These are phyloP conservation scores for Tricholoma bakamatsutake DNA, from an alignment of 768 basidiomycete genomes.

Conservation along the genomic window DNA sequence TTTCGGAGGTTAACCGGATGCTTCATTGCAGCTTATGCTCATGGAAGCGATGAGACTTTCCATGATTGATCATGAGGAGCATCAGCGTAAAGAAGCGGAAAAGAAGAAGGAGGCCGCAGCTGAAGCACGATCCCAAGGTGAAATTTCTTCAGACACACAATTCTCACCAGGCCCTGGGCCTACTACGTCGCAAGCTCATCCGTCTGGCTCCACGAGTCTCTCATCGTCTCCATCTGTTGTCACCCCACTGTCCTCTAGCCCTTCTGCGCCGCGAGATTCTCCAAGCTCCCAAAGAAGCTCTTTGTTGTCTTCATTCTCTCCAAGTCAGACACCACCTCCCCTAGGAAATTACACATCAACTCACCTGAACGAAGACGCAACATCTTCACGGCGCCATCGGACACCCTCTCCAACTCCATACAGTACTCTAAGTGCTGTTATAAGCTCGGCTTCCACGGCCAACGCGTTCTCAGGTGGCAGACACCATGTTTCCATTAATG, in stretches of 20 bases:
- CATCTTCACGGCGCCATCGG: conserved; percentile 26
- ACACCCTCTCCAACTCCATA: conserved; percentile 35
- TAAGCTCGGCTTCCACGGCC: conserved; percentile 42
- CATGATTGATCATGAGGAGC: conserved; percentile 90
- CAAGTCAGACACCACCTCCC: conserved; percentile 33
- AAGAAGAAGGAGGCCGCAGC: conserved; percentile 46
- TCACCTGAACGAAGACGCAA: conserved; percentile 22
- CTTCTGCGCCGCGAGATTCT: conserved; percentile 15
- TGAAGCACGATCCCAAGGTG: conserved; percentile 20
- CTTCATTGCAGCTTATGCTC: conserved; percentile 72
- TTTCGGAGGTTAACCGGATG: conserved; percentile 1
- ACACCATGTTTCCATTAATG: conserved; percentile 1
- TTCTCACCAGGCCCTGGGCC: conserved; percentile 24
- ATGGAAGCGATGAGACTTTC: conserved; percentile 99
- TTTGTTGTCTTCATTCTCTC: conserved; percentile 24
- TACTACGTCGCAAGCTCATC: conserved; percentile 25
- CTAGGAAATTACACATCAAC: conserved; percentile 18
- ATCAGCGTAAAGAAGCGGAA: conserved; percentile 72
- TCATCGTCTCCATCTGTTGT: conserved; percentile 23
- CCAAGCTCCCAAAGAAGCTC: conserved; percentile 23
- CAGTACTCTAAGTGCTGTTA: conserved; percentile 39
- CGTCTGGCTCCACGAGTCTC: conserved; percentile 15
- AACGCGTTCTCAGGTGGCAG: conserved; percentile 30
- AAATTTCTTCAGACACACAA: conserved; percentile 17
- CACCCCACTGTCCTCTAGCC: conserved; percentile 20